Evolutionary conservation across 2,329 filamentous ascomycete genomes (phyloP).

Genomic region (Chrysosporium queenslandicum): DNA sequence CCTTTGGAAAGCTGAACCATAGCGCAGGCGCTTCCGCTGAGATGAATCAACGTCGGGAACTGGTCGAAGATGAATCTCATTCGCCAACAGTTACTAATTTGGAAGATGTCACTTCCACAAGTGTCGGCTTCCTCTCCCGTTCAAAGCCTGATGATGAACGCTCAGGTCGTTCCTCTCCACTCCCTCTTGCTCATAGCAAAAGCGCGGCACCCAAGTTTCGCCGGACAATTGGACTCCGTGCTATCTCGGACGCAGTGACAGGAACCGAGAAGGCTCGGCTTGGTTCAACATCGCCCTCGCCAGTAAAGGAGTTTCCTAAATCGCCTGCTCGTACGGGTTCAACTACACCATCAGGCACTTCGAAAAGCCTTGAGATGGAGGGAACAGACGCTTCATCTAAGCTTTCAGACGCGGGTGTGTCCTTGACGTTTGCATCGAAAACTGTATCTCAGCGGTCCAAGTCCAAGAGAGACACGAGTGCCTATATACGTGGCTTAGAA

Average conservation of each 20-base stretch:
- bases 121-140: conserved; percentile 36
- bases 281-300: conserved; percentile 33
- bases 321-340: conserved; percentile 71
- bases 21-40: conserved; percentile 30
- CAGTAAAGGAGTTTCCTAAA: conserved; percentile 44
- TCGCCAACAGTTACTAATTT: conserved; percentile 50
- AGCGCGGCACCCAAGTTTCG: conserved; percentile 52
- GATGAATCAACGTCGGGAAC: conserved; percentile 6
- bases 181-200: conserved; percentile 41
- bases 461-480: conserved; percentile 88
- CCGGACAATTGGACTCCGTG: conserved; percentile 60
- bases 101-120: conserved; percentile 40
- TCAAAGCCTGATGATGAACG: conserved; percentile 41
- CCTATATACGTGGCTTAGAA: conserved; percentile 76
- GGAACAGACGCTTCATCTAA: conserved; percentile 52
- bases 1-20: conserved; percentile 60
- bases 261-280: conserved; percentile 44
- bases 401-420: conserved; percentile 39
- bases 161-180: conserved; percentile 41
- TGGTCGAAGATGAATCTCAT: conserved; percentile 33
- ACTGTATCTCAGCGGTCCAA: conserved; percentile 45
- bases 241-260: conserved; percentile 65
- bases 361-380: conserved; percentile 68
- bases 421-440: conserved; percentile 44
- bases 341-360: conserved; percentile 51